Evolutionary conservation across 805 yeast genomes (phyloP).

Genomic region (Cyberlindnera americana): DNA sequence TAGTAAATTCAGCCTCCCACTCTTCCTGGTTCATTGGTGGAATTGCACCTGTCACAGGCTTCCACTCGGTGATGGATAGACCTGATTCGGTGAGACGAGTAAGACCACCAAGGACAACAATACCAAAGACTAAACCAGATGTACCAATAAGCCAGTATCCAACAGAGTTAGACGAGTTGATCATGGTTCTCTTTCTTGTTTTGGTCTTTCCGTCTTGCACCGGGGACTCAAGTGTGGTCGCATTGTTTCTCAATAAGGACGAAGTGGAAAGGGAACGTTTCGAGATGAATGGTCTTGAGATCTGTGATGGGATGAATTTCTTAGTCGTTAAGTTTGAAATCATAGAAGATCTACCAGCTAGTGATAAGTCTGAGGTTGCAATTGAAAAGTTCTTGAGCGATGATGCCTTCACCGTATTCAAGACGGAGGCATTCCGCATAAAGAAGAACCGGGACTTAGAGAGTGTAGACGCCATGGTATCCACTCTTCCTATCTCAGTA

Average conservation of each 20-base stretch:
- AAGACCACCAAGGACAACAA: slow-evolving; percentile 93
- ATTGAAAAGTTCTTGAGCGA: slow-evolving; percentile 22
- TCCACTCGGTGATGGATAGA: slow-evolving; percentile 95
- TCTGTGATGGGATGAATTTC: slow-evolving; percentile 3
- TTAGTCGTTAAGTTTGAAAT: slow-evolving; percentile 4
- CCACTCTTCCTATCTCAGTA: too few species aligned
- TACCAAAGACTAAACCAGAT: slow-evolving; percentile 87
- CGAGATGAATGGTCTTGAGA: neutral
- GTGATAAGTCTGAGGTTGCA: slow-evolving; percentile 2
- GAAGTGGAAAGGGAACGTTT: slow-evolving; percentile 16
- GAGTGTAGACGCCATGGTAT: slow-evolving; percentile 26
- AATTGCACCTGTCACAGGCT: slow-evolving; percentile 90
- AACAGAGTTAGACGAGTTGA: slow-evolving; percentile 45
- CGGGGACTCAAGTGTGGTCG: neutral
- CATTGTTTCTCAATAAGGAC: slow-evolving; percentile 4
- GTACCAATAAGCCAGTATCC: slow-evolving; percentile 90
- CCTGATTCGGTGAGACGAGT: slow-evolving; percentile 97
- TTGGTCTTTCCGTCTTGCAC: slow-evolving; percentile 2
- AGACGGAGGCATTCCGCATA: slow-evolving; percentile 48
- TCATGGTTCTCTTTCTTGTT: slow-evolving; percentile 18
- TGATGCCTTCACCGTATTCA: slow-evolving; percentile 29
- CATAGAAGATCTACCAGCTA: slow-evolving; percentile 7
- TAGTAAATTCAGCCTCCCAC: slow-evolving; percentile 82
- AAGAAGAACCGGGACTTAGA: slow-evolving; percentile 57
- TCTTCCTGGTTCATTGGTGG: slow-evolving; percentile 82